Conservation (phyloP, 179 eudicot genomes). For the Nepenthes alata region DNA sequence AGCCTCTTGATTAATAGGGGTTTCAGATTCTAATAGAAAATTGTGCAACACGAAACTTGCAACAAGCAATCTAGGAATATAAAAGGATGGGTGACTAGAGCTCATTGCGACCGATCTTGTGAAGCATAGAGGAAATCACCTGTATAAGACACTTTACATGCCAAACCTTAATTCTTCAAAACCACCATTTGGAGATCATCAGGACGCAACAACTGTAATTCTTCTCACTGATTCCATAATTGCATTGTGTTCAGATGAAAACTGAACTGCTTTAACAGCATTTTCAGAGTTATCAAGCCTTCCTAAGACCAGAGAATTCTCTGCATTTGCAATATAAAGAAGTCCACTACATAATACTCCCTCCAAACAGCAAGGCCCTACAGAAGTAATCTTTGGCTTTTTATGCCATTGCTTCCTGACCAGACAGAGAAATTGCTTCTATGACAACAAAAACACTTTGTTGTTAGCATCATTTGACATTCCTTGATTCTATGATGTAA, state of each 20-base stretch:
- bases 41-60: no score
- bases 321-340: constrained; percentile 30
- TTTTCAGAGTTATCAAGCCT: constrained; percentile 13
- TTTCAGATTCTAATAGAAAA: no score
- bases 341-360: constrained; percentile 23
- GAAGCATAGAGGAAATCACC: constrained; percentile 10
- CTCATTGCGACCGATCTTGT: no score
- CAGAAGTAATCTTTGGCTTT: constrained; percentile 33
- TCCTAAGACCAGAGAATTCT: constrained; percentile 32
- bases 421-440: constrained; percentile 26
- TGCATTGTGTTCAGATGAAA: constrained; percentile 35
- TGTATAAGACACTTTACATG: constrained; percentile 35
- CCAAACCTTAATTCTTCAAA: constrained; percentile 27
- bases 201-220: constrained; percentile 24
- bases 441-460: constrained; percentile 27
- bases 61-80: no score
- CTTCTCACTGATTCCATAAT: constrained; percentile 24
- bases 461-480: constrained; percentile 26
- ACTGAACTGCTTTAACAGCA: constrained; percentile 24
- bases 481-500: constrained; percentile 19
- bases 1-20: no score
- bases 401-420: constrained; percentile 24
- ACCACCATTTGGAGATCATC: constrained; percentile 42
- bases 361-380: constrained; percentile 33
- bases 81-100: no score